These are phyloP conservation scores for Starmerella tilneyi DNA, from an alignment of 805 yeast genomes.

Conservation along the genomic window DNA sequence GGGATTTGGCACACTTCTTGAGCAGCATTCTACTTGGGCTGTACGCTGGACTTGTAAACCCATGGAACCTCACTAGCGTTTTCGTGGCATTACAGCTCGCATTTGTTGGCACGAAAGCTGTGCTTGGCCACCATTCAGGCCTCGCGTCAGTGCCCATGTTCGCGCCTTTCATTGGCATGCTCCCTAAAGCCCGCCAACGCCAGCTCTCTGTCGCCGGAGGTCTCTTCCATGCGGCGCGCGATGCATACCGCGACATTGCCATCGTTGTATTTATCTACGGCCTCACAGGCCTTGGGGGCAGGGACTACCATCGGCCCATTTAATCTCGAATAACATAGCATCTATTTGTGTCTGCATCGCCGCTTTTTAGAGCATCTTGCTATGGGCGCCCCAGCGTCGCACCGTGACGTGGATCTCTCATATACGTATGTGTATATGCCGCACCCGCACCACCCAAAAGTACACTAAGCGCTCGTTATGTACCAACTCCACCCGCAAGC, in stretches of 20 bases:
- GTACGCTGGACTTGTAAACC: slow-evolving; percentile 22
- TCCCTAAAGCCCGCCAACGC: slow-evolving; percentile 26
- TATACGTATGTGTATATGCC: no score
- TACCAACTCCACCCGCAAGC: no score
- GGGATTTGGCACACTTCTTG: slow-evolving; percentile 22
- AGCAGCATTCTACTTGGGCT: slow-evolving; percentile 22
- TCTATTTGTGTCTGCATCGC: no score
- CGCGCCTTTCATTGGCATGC: slow-evolving; percentile 25
- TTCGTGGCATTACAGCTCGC: slow-evolving; percentile 25
- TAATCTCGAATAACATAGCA: no score
- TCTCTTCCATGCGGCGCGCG: slow-evolving; percentile 16
- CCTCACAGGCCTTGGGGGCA: slow-evolving; percentile 15
- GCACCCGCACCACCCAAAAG: no score
- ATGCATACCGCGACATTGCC: slow-evolving; percentile 26
- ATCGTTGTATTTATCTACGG: slow-evolving; percentile 28
- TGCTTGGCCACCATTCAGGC: slow-evolving; percentile 24
- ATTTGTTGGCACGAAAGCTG: slow-evolving; percentile 23
- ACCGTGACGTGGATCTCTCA: no score
- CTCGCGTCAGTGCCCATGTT: slow-evolving; percentile 23
- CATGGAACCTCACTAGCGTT: slow-evolving; percentile 18
- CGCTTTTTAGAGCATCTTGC: no score
- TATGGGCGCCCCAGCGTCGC: no score
- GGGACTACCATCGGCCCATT: slow-evolving; percentile 10
- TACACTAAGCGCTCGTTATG: no score
- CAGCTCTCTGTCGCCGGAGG: slow-evolving; percentile 23